Evolutionary conservation across 192 early-diverging fungal species (phyloP).

Genomic region (Entomortierella beljakovae): DNA sequence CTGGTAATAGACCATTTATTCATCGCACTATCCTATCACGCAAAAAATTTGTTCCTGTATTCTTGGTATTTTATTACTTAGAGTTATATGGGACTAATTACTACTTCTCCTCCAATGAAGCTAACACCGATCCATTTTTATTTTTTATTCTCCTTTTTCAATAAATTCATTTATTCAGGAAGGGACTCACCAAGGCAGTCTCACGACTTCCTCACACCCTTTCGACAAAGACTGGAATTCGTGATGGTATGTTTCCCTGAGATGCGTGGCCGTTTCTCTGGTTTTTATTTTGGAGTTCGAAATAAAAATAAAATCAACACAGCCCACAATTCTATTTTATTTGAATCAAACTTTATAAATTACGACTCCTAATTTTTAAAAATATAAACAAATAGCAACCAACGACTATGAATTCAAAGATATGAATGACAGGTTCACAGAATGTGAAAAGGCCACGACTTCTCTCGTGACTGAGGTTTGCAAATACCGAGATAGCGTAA

Average conservation of each 20-base stretch:
- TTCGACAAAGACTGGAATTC: constrained; percentile 51
- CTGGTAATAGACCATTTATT: too few species aligned
- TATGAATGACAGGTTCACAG: constrained; percentile 35
- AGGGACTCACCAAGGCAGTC: constrained; percentile 53
- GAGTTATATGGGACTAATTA: too few species aligned
- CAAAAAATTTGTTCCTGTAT: too few species aligned
- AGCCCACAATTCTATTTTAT: constrained; percentile 2
- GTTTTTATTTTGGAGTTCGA: not conserved
- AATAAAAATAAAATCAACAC: not conserved
- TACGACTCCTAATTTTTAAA: not conserved
- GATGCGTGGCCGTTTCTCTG: not conserved
- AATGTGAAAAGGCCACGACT: constrained; percentile 43
- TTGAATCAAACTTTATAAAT: not conserved
- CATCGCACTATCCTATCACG: too few species aligned
- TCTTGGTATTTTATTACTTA: too few species aligned
- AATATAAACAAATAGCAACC: constrained; percentile 17
- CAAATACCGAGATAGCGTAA: constrained; percentile 53
- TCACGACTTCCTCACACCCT: constrained; percentile 49
- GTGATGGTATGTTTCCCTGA: constrained; percentile 30
- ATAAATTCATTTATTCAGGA: constrained; percentile 28
- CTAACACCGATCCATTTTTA: too few species aligned
- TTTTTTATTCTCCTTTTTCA: too few species aligned
- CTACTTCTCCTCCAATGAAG: too few species aligned
- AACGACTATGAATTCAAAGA: constrained; percentile 50
- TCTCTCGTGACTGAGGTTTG: constrained; percentile 21